These are phyloP conservation scores for Acacia concinna DNA, from an alignment of 331 rosid genomes.

Conservation along the genomic window DNA sequence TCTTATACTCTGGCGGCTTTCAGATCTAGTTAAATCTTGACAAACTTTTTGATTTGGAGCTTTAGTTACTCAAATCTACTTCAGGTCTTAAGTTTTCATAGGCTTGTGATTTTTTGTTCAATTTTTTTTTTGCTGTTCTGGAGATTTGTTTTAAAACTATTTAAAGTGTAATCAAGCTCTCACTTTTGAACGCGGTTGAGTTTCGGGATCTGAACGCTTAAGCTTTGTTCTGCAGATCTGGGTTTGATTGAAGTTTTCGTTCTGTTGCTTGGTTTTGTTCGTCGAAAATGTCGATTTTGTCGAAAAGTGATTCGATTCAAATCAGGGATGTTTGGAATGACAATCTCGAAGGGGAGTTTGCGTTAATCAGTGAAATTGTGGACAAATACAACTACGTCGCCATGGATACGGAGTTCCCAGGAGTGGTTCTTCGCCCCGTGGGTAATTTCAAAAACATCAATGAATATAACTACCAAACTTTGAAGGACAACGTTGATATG, in stretches of 20 bases:
- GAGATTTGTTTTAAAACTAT: neutral
- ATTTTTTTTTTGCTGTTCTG: neutral
- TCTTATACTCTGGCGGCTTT: constrained; percentile 17
- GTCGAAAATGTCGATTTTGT: constrained; percentile 56
- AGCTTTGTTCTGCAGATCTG: constrained; percentile 50
- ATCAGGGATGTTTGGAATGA: constrained; percentile 67
- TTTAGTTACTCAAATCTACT: constrained; percentile 21
- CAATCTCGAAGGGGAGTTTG: constrained; percentile 60
- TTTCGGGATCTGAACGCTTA: constrained; percentile 26
- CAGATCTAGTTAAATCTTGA: constrained; percentile 48
- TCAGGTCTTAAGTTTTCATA: constrained; percentile 42
- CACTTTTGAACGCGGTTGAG: neutral
- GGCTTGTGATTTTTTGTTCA: neutral
- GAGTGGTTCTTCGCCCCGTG: constrained; percentile 70
- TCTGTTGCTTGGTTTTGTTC: constrained; percentile 29
- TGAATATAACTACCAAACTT: constrained; percentile 62
- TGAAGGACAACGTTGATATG: constrained; percentile 66
- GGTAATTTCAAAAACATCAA: constrained; percentile 59
- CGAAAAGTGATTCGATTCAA: constrained; percentile 56
- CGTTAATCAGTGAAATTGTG: constrained; percentile 51
- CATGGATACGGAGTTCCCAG: constrained; percentile 73
- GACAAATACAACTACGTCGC: constrained; percentile 52
- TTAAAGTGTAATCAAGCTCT: constrained; percentile 1
- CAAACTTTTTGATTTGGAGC: constrained; percentile 6
- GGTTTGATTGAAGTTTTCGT: constrained; percentile 32